These are phyloP conservation scores for Pseudocercospora fijiensis DNA, from an alignment of 2,329 filamentous ascomycete species.

Conservation along the genomic window DNA sequence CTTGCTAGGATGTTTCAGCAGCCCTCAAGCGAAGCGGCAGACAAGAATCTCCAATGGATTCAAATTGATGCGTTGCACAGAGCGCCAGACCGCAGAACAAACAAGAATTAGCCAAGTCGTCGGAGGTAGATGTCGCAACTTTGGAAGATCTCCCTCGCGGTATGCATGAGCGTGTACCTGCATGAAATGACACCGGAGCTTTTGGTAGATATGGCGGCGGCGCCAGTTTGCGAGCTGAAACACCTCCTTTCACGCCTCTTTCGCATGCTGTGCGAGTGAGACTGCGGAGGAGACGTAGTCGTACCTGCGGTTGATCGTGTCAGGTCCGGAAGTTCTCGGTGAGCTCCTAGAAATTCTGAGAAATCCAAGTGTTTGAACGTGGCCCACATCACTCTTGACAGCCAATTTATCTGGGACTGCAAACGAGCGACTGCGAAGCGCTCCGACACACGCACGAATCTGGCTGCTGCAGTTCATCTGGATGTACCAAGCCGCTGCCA, in stretches of 20 bases:
- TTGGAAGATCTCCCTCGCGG: neutral
- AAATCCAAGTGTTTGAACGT: neutral
- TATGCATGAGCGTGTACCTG: neutral
- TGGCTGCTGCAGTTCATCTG: neutral
- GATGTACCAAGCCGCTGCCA: neutral
- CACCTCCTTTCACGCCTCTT: neutral
- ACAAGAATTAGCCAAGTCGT: constrained; percentile 10
- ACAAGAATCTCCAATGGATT: neutral
- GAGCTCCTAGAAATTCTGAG: no score
- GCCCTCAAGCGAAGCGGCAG: neutral
- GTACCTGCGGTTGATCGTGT: neutral
- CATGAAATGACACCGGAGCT: constrained; percentile 2
- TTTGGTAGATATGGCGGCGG: neutral
- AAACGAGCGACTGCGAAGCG: neutral
- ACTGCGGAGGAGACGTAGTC: neutral
- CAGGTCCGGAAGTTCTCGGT: neutral
- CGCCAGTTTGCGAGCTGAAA: neutral
- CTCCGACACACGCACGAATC: neutral
- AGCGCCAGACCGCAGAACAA: neutral
- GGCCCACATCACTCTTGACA: neutral
- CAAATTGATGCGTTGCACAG: neutral
- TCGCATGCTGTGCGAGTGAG: constrained; percentile 8
- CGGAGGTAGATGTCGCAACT: neutral
- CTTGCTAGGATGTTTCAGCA: constrained; percentile 3
- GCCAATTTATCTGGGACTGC: neutral